Conservation (phyloP, 495 filamentous ascomycete species). For the Penicillium bovifimosum region DNA sequence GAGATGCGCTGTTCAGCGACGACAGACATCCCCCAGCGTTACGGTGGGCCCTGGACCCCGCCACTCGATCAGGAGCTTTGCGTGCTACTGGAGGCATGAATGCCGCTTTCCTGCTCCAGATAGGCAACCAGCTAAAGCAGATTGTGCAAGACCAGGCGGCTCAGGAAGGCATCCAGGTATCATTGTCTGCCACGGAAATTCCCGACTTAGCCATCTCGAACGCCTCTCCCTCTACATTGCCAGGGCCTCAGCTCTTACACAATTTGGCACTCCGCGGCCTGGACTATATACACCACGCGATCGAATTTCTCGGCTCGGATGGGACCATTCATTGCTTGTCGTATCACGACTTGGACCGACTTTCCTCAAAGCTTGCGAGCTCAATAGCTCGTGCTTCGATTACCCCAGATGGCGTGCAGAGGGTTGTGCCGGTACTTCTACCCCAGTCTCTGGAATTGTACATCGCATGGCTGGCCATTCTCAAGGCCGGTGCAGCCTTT, state of each 20-base stretch:
- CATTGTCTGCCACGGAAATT: conserved; percentile 10
- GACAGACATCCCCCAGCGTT: conserved; percentile 6
- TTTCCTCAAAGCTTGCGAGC: conserved; percentile 48
- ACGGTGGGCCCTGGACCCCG: conserved; percentile 16
- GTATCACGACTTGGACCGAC: conserved; percentile 54
- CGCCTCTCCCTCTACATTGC: conserved; percentile 43
- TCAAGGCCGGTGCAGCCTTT: conserved; percentile 74
- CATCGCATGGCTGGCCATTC: conserved; percentile 61
- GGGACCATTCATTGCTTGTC: conserved; percentile 43
- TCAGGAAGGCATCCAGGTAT: conserved; percentile 10
- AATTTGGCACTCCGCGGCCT: conserved; percentile 45
- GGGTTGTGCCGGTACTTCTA: conserved; percentile 65
- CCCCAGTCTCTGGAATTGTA: conserved; percentile 69
- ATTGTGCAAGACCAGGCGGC: conserved; percentile 18
- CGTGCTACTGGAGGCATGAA: conserved; percentile 22
- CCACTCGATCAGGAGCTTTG: conserved; percentile 19
- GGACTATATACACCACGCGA: conserved; percentile 31
- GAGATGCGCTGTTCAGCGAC: conserved; percentile 2
- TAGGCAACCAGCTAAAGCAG: conserved; percentile 23
- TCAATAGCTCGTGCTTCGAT: conserved; percentile 34
- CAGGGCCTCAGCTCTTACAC: conserved; percentile 62
- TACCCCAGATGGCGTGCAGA: not conserved
- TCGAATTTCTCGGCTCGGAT: conserved; percentile 54
- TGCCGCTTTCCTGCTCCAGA: conserved; percentile 16
- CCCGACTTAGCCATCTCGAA: conserved; percentile 57